Evolutionary conservation across 805 yeast genomes (phyloP).

Genomic region (Saturnispora besseyi): DNA sequence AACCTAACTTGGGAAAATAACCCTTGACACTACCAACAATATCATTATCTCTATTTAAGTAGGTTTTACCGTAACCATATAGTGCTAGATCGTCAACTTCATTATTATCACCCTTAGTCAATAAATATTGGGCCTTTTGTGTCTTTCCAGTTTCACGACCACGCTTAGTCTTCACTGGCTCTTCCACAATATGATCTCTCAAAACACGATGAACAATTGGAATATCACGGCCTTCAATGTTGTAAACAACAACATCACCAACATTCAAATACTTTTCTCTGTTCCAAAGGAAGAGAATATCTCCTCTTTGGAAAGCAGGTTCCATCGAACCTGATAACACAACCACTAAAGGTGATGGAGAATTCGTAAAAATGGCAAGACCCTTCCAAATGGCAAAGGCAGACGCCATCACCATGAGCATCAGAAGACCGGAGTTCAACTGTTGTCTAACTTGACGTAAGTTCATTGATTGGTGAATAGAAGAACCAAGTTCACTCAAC

Average conservation of each 20-base stretch:
- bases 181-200: constrained; percentile 58
- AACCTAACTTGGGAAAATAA: constrained; percentile 83
- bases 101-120: constrained; percentile 96
- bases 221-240: constrained; percentile 64
- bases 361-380: constrained; percentile 62
- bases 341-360: constrained; percentile 91
- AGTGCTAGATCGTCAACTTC: constrained; percentile 83
- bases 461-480: constrained; percentile 18
- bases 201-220: constrained; percentile 97
- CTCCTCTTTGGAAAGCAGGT: constrained; percentile 98
- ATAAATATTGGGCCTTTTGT: constrained; percentile 43
- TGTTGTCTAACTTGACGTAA: constrained; percentile 24
- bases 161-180: constrained; percentile 14
- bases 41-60: constrained; percentile 68
- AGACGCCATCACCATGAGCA: constrained; percentile 74
- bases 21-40: constrained; percentile 89
- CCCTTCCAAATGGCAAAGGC: constrained; percentile 92
- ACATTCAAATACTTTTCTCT: constrained; percentile 57
- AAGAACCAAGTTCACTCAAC: background rate
- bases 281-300: constrained; percentile 85
- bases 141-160: constrained; percentile 2
- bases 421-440: constrained; percentile 42
- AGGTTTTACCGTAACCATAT: constrained; percentile 67
- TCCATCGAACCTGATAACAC: constrained; percentile 98
- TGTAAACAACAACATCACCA: constrained; percentile 93